These are phyloP conservation scores for Cyclotella kingstonii DNA, from an alignment of 108 stramenopile genomes.

Conservation along the genomic window DNA sequence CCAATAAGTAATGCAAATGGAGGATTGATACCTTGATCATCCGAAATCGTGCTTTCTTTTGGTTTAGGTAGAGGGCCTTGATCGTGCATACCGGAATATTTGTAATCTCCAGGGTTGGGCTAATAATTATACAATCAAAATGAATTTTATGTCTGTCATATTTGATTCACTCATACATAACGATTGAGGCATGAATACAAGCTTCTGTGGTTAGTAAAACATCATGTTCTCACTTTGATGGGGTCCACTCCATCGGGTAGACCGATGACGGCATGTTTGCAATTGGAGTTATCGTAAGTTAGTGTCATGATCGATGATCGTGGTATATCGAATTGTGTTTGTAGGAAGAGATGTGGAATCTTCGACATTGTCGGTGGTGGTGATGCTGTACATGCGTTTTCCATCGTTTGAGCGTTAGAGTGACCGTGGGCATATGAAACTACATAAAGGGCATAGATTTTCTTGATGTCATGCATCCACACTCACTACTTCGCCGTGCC, in stretches of 20 bases:
- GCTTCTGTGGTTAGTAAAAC: neutral
- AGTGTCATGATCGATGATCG: conserved; percentile 17
- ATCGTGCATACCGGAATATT: conserved; percentile 80
- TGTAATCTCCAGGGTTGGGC: conserved; percentile 50
- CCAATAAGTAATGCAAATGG: conserved; percentile 56
- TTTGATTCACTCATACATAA: too few relatives aligned
- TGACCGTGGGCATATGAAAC: too few relatives aligned
- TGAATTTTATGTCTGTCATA: too few relatives aligned
- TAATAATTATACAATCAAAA: neutral
- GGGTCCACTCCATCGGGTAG: conserved; percentile 26
- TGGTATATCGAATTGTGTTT: conserved; percentile 13
- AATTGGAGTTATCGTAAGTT: conserved; percentile 23
- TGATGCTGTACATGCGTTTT: neutral
- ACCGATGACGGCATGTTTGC: conserved; percentile 30
- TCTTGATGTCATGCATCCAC: too few relatives aligned
- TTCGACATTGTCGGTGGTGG: neutral
- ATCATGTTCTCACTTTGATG: conserved; percentile 16
- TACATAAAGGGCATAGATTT: too few relatives aligned
- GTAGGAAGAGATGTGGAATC: conserved; percentile 1
- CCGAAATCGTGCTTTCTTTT: conserved; percentile 63
- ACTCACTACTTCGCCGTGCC: too few relatives aligned
- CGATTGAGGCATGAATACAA: too few relatives aligned
- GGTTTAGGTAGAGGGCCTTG: conserved; percentile 64
- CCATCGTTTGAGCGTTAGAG: too few relatives aligned
- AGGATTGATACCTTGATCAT: too few relatives aligned